Percentiles rank a stretch among this genome's conserved stretches.
Conservation (phyloP, 2,329 filamentous ascomycete genomes). For the Penicillium hesseltinei region DNA sequence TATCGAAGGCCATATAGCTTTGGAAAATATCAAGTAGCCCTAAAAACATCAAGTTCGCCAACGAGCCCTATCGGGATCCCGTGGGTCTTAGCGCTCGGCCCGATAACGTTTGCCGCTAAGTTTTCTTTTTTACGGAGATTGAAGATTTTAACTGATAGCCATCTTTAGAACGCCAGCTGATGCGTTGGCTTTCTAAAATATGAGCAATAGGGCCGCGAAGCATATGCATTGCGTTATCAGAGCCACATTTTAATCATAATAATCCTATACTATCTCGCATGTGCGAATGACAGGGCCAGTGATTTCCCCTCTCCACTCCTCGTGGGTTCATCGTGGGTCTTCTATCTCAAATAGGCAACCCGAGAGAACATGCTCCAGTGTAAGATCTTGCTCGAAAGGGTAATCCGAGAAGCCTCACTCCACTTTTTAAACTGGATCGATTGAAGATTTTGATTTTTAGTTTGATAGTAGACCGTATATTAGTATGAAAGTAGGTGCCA, state of each 20-base stretch:
- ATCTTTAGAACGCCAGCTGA: not conserved
- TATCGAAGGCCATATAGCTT: not conserved
- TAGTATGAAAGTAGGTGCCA: conserved; percentile 2
- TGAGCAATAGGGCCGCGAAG: not conserved
- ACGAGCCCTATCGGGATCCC: conserved; percentile 7
- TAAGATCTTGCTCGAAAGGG: conserved; percentile 7
- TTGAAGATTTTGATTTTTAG: conserved; percentile 15
- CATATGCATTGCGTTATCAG: not conserved
- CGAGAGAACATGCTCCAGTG: conserved; percentile 7
- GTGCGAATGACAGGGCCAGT: not conserved
- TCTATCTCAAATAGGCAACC: conserved; percentile 6
- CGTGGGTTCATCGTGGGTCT: conserved; percentile 5
- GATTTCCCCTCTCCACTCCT: not conserved
- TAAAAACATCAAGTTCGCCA: not conserved
- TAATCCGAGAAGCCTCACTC: conserved; percentile 9
- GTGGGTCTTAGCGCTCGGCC: conserved; percentile 2
- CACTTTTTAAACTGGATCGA: conserved; percentile 16
- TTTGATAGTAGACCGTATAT: conserved; percentile 1
- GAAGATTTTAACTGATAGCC: not conserved
- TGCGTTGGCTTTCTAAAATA: not conserved
- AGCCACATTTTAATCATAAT: no score
- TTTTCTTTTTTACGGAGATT: not conserved
- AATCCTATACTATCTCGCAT: not conserved
- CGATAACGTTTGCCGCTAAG: not conserved
- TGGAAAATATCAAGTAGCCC: not conserved